These are phyloP conservation scores for Juglanconis sp. DNA, from an alignment of 2,329 filamentous ascomycete species.

Conservation along the genomic window DNA sequence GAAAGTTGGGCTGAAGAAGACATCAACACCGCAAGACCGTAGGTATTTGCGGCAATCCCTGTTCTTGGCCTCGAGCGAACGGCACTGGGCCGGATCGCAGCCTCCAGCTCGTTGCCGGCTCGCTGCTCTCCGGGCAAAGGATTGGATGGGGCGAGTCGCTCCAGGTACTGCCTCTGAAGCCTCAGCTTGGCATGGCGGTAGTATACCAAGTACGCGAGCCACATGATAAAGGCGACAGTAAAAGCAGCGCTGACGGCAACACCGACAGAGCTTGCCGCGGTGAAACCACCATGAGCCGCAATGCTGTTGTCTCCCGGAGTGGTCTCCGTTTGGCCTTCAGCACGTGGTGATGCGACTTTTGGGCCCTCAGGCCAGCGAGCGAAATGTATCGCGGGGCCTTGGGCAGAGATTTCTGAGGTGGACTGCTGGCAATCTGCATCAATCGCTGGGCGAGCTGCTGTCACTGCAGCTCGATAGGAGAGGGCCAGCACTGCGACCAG, in stretches of 20 bases:
- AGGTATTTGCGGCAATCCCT: not conserved
- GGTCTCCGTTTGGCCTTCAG: not conserved
- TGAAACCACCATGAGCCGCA: not conserved
- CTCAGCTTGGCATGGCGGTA: constrained; percentile 1
- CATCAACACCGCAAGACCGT: not conserved
- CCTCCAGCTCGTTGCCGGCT: not conserved
- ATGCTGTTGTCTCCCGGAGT: not conserved
- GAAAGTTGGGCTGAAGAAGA: not conserved
- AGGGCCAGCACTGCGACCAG: not conserved
- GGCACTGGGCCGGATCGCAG: not conserved
- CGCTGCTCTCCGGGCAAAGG: not conserved
- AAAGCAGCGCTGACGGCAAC: constrained; percentile 82
- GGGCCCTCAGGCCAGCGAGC: too few species aligned
- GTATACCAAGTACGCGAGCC: not conserved
- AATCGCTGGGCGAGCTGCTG: not conserved
- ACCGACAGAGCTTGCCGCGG: constrained; percentile 53
- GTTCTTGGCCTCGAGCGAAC: not conserved
- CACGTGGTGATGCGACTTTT: not conserved
- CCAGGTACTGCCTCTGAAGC: not conserved
- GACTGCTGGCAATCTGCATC: not conserved
- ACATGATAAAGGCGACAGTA: constrained; percentile 63
- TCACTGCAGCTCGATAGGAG: not conserved
- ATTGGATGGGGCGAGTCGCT: not conserved
- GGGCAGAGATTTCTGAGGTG: not conserved
- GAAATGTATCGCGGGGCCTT: not conserved